phyloP scores from a whole-genome alignment of 495 filamentous ascomycete species.

The Hypoxylon fuscum region DNA sequence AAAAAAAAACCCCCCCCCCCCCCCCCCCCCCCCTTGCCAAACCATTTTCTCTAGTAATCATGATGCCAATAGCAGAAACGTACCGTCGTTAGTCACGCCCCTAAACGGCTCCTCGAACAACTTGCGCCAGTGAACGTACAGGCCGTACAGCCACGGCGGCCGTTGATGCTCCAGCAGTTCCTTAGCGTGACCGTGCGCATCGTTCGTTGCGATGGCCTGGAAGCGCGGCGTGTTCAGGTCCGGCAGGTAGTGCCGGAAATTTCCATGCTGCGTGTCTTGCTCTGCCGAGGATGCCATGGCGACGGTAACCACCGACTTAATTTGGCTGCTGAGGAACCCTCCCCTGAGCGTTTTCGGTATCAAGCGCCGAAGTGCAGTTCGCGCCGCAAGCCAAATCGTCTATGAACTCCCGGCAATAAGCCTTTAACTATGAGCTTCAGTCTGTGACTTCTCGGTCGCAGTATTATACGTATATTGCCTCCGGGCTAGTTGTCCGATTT shows the following conservation, averaged over 20 bases:
- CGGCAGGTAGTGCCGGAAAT: conserved; percentile 68
- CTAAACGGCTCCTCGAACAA: conserved; percentile 73
- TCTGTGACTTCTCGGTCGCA: no score
- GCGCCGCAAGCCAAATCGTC: no score
- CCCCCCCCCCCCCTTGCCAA: no score
- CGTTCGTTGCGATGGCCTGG: conserved; percentile 67
- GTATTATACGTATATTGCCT: no score
- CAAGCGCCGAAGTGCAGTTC: no score
- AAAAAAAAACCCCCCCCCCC: no score
- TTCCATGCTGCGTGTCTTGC: conserved; percentile 35
- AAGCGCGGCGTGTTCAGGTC: conserved; percentile 69
- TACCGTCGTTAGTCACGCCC: conserved; percentile 75
- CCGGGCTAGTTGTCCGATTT: no score
- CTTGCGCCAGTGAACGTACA: conserved; percentile 73
- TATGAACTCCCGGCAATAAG: no score
- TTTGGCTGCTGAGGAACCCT: no score
- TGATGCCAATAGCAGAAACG: conserved; percentile 19
- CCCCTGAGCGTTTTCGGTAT: no score
- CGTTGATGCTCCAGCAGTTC: conserved; percentile 65
- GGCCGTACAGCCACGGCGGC: conserved; percentile 73
- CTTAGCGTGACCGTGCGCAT: conserved; percentile 69
- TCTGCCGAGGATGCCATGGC: conserved; percentile 30
- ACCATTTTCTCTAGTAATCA: conserved; percentile 3
- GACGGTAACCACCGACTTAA: no score
- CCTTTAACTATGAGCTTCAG: no score